These are phyloP conservation scores for Allium cepa DNA, from an alignment of 106 monocot genomes.

Conservation along the genomic window DNA sequence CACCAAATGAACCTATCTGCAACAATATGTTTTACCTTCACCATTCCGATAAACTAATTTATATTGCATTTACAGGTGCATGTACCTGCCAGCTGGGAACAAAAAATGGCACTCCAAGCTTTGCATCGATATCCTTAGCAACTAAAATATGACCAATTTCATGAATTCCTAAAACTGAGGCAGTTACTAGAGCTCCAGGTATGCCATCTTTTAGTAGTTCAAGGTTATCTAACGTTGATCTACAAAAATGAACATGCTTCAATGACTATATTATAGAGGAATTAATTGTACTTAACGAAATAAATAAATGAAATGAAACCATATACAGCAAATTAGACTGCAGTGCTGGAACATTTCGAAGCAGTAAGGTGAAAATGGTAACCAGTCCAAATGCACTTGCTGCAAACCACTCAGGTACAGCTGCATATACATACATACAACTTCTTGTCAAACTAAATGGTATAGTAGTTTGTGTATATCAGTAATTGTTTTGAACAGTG, in stretches of 20 bases:
- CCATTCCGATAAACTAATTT: background rate
- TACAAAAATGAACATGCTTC: constrained; percentile 19
- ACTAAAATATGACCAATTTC: constrained; percentile 76
- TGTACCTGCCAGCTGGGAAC: constrained; percentile 98
- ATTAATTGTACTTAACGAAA: background rate
- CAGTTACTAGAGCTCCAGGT: constrained; percentile 73
- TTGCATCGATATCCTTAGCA: constrained; percentile 68
- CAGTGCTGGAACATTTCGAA: constrained; percentile 84
- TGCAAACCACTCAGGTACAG: constrained; percentile 95
- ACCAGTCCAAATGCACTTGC: constrained; percentile 87
- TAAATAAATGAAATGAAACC: constrained; percentile 14
- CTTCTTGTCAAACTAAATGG: background rate
- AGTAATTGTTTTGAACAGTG: background rate
- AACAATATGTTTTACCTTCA: constrained; percentile 7
- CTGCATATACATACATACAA: constrained; percentile 40
- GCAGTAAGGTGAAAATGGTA: constrained; percentile 84
- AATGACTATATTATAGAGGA: background rate
- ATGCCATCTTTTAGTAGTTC: constrained; percentile 77
- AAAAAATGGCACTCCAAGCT: constrained; percentile 81
- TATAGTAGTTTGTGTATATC: background rate
- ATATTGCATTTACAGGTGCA: background rate
- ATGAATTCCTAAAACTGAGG: constrained; percentile 54
- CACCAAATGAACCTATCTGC: constrained; percentile 96
- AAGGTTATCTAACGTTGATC: constrained; percentile 80
- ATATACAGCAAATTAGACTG: constrained; percentile 75